Evolutionary conservation across 2,329 filamentous ascomycete species (phyloP).

Genomic region (Annulohypoxylon truncatum): DNA sequence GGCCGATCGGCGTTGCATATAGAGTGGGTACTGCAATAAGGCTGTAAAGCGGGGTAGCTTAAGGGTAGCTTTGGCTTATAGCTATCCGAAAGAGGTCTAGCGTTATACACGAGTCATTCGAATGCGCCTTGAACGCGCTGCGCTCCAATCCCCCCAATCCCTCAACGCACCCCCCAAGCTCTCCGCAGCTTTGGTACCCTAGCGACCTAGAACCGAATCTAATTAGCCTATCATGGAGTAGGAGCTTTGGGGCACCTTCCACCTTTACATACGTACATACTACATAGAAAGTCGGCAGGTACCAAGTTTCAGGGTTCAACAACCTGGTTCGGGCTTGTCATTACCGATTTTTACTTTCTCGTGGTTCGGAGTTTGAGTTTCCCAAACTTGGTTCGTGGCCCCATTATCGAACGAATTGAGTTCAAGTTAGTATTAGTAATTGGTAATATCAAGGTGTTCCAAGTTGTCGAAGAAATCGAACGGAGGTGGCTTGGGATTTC

Average conservation of each 20-base stretch:
- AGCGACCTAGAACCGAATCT: neutral
- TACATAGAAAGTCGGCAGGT: neutral
- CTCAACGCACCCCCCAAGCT: neutral
- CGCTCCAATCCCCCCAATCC: neutral
- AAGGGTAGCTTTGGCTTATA: neutral
- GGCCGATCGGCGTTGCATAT: constrained; percentile 30
- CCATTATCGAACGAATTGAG: neutral
- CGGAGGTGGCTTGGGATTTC: constrained; percentile 1
- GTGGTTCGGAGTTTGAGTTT: constrained; percentile 1
- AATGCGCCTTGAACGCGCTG: neutral
- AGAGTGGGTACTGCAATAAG: constrained; percentile 26
- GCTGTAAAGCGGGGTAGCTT: constrained; percentile 38
- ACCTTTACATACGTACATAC: too few relatives aligned
- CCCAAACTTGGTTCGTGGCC: neutral
- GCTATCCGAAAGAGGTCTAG: constrained; percentile 29
- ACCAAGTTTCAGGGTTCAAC: neutral
- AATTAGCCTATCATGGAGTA: neutral
- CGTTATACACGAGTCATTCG: neutral
- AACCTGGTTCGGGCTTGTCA: neutral
- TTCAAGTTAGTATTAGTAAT: neutral
- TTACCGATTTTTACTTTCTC: neutral
- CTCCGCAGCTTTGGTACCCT: constrained; percentile 4
- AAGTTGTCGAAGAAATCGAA: neutral
- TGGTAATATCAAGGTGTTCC: neutral
- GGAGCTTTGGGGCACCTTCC: neutral